Evolutionary conservation across 78 protist genomes (phyloP).

Genomic region (Cavenderia fasciculata): DNA sequence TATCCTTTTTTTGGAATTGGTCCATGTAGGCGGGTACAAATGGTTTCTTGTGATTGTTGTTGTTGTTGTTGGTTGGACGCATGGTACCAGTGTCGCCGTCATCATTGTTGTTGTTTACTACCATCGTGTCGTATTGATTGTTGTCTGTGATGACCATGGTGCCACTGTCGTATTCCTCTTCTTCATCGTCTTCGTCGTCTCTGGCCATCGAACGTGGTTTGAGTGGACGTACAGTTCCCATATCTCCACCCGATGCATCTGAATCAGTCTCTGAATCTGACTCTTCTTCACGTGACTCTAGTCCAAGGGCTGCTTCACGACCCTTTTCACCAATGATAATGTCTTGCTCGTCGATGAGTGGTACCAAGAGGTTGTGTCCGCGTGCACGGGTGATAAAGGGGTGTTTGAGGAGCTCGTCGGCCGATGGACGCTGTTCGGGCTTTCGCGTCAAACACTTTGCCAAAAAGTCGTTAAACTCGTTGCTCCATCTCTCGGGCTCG

Average conservation of each 20-base stretch:
- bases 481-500: slow-evolving; percentile 75
- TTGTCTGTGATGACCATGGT: slow-evolving; percentile 80
- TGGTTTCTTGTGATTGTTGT: slow-evolving; percentile 5
- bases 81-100: slow-evolving; percentile 48
- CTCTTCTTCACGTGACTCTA: slow-evolving; percentile 69
- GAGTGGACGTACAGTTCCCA: too few relatives aligned
- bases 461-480: slow-evolving; percentile 77
- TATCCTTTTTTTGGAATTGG: slow-evolving; percentile 43
- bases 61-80: slow-evolving; percentile 5
- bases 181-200: slow-evolving; percentile 19
- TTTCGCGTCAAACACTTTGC: slow-evolving; percentile 87
- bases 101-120: slow-evolving; percentile 53
- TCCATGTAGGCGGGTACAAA: slow-evolving; percentile 70
- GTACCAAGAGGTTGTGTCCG: slow-evolving; percentile 25
- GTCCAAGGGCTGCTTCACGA: slow-evolving; percentile 78
- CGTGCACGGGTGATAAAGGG: slow-evolving; percentile 58
- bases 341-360: slow-evolving; percentile 77
- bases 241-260: slow-evolving; percentile 8
- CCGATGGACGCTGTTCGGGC: slow-evolving; percentile 84
- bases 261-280: slow-evolving; percentile 16
- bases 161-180: slow-evolving; percentile 72
- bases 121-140: slow-evolving; percentile 57
- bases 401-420: slow-evolving; percentile 82
- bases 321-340: slow-evolving; percentile 69
- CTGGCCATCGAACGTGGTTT: not conserved